phyloP scores from a whole-genome alignment of 108 stramenopile species.

The Hondaea fermentalgiana region DNA sequence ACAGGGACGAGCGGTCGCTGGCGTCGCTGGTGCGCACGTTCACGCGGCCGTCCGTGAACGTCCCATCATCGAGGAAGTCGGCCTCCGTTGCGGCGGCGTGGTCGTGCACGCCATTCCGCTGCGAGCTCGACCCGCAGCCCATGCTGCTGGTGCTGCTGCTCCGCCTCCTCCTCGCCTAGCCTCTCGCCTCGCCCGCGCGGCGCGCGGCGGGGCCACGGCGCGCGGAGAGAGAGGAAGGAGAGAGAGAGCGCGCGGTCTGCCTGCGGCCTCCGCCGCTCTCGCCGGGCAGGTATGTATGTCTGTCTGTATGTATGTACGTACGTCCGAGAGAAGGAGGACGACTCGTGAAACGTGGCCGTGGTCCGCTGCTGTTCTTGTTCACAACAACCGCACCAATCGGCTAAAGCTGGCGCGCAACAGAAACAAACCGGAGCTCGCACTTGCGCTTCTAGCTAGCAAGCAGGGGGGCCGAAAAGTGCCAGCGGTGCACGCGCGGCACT shows the following conservation, averaged over 20 bases:
- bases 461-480: no score
- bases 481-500: no score
- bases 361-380: no score
- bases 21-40: neutral
- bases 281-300: neutral
- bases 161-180: neutral
- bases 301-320: neutral
- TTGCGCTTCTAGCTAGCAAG: no score
- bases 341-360: no score
- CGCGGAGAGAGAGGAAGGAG: neutral
- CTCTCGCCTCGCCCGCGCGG: neutral
- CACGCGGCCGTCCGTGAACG: neutral
- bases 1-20: neutral
- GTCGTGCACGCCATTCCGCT: neutral
- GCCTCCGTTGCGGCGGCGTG: neutral
- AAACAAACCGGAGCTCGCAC: no score
- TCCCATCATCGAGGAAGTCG: neutral
- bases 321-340: neutral
- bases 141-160: neutral
- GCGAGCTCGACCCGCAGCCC: slow-evolving; percentile 14
- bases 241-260: neutral
- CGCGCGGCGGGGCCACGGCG: neutral
- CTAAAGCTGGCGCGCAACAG: no score
- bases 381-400: no score
- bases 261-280: neutral